These are phyloP conservation scores for Rhizopus delemar DNA, from an alignment of 371 early-diverging fungal species.

Conservation along the genomic window DNA sequence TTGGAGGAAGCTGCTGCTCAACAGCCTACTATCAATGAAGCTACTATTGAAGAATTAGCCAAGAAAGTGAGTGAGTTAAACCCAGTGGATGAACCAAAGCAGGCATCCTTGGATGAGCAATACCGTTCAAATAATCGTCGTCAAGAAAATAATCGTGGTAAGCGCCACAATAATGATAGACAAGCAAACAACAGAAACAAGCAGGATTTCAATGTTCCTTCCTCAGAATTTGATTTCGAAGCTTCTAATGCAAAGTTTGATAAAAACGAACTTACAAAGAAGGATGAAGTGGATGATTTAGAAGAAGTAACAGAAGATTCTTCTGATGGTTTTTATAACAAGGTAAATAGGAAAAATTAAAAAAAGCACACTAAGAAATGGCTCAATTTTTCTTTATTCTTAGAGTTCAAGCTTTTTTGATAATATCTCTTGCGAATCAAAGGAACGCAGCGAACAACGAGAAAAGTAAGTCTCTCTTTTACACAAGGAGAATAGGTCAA, in stretches of 20 bases:
- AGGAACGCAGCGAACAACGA: slow-evolving; percentile 72
- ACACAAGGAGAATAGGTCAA: too few species aligned
- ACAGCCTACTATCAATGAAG: slow-evolving; percentile 41
- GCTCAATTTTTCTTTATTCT: slow-evolving; percentile 27
- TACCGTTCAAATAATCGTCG: slow-evolving; percentile 7
- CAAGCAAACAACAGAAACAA: slow-evolving; percentile 9
- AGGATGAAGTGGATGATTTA: slow-evolving; percentile 44
- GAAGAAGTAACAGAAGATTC: slow-evolving; percentile 53
- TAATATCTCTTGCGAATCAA: slow-evolving; percentile 95
- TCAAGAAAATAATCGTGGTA: slow-evolving; percentile 27
- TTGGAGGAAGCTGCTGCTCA: slow-evolving; percentile 25
- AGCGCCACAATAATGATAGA: not conserved
- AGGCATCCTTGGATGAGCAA: not conserved
- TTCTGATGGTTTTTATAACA: slow-evolving; percentile 64
- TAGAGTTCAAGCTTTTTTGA: slow-evolving; percentile 92
- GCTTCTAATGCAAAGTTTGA: slow-evolving; percentile 91
- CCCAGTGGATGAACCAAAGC: slow-evolving; percentile 13
- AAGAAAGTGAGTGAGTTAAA: slow-evolving; percentile 62
- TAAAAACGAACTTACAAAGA: slow-evolving; percentile 67
- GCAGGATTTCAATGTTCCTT: slow-evolving; percentile 68
- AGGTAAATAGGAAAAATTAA: slow-evolving; percentile 12
- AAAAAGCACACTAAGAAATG: not conserved
- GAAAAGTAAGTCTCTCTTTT: slow-evolving; percentile 14
- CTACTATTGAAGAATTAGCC: slow-evolving; percentile 58
- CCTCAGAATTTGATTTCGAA: slow-evolving; percentile 94